Percentiles rank a stretch among this genome's conserved stretches.
phyloP scores from a whole-genome alignment of 2,329 filamentous ascomycete species.

The Pyrenochaeta sp. region DNA sequence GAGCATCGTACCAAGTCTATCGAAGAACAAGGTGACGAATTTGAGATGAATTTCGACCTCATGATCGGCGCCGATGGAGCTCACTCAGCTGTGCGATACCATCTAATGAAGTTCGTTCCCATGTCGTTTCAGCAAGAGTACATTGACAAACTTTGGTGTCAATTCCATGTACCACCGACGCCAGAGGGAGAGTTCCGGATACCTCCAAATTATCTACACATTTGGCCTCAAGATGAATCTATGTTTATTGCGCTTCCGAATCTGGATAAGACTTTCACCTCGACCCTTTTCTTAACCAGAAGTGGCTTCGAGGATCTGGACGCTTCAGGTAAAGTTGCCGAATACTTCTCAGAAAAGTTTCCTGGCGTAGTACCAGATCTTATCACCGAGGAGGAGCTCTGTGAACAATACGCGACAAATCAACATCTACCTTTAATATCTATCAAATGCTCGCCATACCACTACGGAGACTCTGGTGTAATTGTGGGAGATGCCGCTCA shows the following conservation, averaged over 20 bases:
- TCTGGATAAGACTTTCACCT: slow-evolving; percentile 92
- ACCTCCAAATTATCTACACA: slow-evolving; percentile 92
- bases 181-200: slow-evolving; percentile 72
- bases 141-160: slow-evolving; percentile 97
- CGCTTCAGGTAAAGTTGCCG: slow-evolving; percentile 65
- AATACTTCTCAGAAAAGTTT: slow-evolving; percentile 85
- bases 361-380: slow-evolving; percentile 79
- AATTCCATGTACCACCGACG: slow-evolving; percentile 79
- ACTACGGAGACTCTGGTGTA: slow-evolving; percentile 78
- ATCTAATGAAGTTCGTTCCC: slow-evolving; percentile 93
- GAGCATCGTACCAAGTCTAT: slow-evolving; percentile 60
- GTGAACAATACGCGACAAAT: slow-evolving; percentile 78
- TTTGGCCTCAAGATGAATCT: slow-evolving; percentile 92
- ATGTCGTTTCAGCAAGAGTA: slow-evolving; percentile 95
- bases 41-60: slow-evolving; percentile 88
- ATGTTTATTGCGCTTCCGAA: slow-evolving; percentile 98
- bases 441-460: slow-evolving; percentile 91
- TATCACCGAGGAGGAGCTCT: slow-evolving; percentile 73
- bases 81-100: slow-evolving; percentile 88
- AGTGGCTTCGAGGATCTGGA: slow-evolving; percentile 74
- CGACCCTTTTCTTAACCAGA: slow-evolving; percentile 87
- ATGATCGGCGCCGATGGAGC: slow-evolving; percentile 95
- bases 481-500: slow-evolving; percentile 95
- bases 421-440: slow-evolving; percentile 92
- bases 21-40: slow-evolving; percentile 60